Conservation (phyloP, 306 rosid genomes). For the Lathyrus aphaca region DNA sequence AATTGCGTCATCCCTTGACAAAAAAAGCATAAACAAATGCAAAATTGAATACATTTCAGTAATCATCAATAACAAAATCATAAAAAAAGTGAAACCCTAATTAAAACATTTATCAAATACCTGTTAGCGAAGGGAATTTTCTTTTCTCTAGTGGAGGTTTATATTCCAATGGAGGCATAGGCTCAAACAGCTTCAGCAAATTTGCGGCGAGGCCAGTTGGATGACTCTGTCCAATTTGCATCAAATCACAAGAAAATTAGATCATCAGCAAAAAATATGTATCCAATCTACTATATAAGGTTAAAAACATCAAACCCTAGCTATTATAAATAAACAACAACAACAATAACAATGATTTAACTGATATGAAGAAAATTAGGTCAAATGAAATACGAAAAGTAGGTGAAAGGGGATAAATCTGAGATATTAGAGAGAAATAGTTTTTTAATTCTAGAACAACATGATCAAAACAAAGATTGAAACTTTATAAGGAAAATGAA, state of each 20-base stretch:
- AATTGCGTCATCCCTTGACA: conserved; percentile 86
- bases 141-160: conserved; percentile 97
- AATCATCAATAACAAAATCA: neutral
- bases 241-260: conserved; percentile 19
- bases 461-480: too few species aligned
- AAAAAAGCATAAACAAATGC: neutral
- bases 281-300: neutral
- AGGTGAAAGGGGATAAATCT: neutral
- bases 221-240: conserved; percentile 98
- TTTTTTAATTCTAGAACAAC: too few species aligned
- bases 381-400: neutral
- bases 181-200: conserved; percentile 93
- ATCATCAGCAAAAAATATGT: neutral
- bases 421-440: neutral
- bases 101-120: conserved; percentile 38
- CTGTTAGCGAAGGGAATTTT: conserved; percentile 87
- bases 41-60: neutral
- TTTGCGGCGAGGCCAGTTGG: conserved; percentile 94
- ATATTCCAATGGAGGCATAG: conserved; percentile 89
- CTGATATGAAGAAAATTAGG: neutral
- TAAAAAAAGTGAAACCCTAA: conserved; percentile 11
- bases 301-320: conserved; percentile 47
- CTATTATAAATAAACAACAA: neutral
- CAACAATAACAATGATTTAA: neutral
- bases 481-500: too few species aligned